Conservation (phyloP, 2,329 filamentous ascomycete species). For the Calonectria hawksworthii region DNA sequence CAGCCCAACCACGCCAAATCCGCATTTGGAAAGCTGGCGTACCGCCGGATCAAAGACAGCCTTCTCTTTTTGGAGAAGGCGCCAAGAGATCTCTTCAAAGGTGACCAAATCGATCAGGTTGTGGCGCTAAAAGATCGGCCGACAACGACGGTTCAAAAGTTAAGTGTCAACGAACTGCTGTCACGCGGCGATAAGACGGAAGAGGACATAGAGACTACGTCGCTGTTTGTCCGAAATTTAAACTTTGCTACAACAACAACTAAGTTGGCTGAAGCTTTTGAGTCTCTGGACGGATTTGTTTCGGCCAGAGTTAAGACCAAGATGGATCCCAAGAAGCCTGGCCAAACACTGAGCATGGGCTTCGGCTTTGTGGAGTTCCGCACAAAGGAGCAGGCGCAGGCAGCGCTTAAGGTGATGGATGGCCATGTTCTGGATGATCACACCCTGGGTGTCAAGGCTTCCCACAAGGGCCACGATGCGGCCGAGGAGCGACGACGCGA, state of each 20-base stretch:
- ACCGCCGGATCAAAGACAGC: conserved; percentile 91
- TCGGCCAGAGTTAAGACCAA: conserved; percentile 94
- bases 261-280: conserved; percentile 82
- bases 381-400: conserved; percentile 81
- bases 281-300: conserved; percentile 87
- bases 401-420: conserved; percentile 88
- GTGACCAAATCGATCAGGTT: conserved; percentile 47
- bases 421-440: conserved; percentile 90
- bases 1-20: conserved; percentile 84
- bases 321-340: conserved; percentile 89
- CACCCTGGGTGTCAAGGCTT: conserved; percentile 85
- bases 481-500: conserved; percentile 88
- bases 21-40: conserved; percentile 88
- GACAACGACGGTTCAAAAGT: conserved; percentile 67
- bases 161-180: conserved; percentile 78
- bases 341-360: conserved; percentile 93
- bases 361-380: conserved; percentile 96
- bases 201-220: conserved; percentile 75
- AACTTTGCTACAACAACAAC: conserved; percentile 90
- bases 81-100: conserved; percentile 82
- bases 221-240: conserved; percentile 93
- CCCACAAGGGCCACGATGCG: conserved; percentile 88
- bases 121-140: conserved; percentile 53
- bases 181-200: conserved; percentile 67
- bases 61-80: conserved; percentile 95